phyloP scores from a whole-genome alignment of 2,329 filamentous ascomycete genomes.

The Boeremia lycopersici region DNA sequence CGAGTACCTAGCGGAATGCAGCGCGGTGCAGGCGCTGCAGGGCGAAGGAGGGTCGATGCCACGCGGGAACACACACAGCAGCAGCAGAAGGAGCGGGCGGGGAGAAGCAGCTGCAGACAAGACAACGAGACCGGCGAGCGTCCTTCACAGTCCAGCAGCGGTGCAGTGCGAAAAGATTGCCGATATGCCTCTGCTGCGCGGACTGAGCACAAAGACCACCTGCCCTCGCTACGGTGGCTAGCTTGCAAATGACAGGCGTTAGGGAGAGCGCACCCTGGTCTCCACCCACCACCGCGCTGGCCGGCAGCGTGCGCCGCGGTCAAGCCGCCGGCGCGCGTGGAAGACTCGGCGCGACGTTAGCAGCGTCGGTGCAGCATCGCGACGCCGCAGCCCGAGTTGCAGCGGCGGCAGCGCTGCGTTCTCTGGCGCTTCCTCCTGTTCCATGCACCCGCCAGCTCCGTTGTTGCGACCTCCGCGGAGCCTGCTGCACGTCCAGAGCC shows the following conservation, averaged over 20 bases:
- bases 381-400: background rate
- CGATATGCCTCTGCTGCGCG: constrained; percentile 1
- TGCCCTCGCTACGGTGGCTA: constrained; percentile 15
- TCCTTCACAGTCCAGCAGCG: constrained; percentile 1
- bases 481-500: no score
- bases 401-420: background rate
- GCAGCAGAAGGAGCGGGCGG: background rate
- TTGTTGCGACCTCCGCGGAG: constrained; percentile 1
- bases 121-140: background rate
- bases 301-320: constrained; percentile 4
- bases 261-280: constrained; percentile 8
- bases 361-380: background rate
- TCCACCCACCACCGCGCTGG: constrained; percentile 5
- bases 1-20: constrained; percentile 1
- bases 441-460: background rate
- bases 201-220: constrained; percentile 13
- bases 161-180: constrained; percentile 14
- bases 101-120: background rate
- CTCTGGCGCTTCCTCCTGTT: no score
- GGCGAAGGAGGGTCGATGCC: background rate
- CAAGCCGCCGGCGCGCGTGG: constrained; percentile 13
- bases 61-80: background rate
- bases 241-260: constrained; percentile 15
- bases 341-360: constrained; percentile 12
- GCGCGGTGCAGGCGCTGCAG: background rate